These are phyloP conservation scores for Tremella mesenterica DNA, from an alignment of 768 basidiomycete genomes.

Conservation along the genomic window DNA sequence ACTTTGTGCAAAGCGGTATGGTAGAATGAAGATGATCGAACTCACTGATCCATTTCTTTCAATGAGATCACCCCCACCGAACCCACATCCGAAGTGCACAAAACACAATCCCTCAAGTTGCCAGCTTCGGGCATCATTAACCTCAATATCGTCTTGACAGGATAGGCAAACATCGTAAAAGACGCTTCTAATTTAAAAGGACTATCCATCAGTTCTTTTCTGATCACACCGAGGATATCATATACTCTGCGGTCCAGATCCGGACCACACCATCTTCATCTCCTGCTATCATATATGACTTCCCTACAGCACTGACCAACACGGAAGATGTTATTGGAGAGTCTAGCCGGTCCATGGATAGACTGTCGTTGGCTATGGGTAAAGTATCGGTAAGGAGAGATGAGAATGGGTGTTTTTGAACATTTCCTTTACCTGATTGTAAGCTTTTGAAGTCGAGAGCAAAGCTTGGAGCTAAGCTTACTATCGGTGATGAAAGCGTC, in stretches of 20 bases:
- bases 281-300: conserved; percentile 28
- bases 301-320: background rate
- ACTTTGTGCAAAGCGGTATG: too few species aligned
- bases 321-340: conserved; percentile 19
- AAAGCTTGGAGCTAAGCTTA: conserved; percentile 1
- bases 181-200: conserved; percentile 56
- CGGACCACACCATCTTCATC: conserved; percentile 40
- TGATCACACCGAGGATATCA: background rate
- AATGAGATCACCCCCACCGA: conserved; percentile 69
- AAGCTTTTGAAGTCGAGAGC: too few species aligned
- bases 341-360: conserved; percentile 17
- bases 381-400: too few species aligned
- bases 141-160: conserved; percentile 47
- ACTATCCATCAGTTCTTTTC: conserved; percentile 7
- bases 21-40: conserved; percentile 9
- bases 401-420: too few species aligned
- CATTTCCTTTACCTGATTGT: too few species aligned
- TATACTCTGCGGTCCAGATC: conserved; percentile 35
- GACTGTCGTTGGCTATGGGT: too few species aligned
- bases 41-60: conserved; percentile 71
- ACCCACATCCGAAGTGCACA: conserved; percentile 69
- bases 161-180: conserved; percentile 65
- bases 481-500: conserved; percentile 13
- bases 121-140: conserved; percentile 43
- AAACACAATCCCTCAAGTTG: conserved; percentile 57